A percentile compares a stretch with the other conserved stretches of the same genome.
Evolutionary conservation across 768 basidiomycete species (phyloP).

Genomic region (Vishniacozyma victoriae): DNA sequence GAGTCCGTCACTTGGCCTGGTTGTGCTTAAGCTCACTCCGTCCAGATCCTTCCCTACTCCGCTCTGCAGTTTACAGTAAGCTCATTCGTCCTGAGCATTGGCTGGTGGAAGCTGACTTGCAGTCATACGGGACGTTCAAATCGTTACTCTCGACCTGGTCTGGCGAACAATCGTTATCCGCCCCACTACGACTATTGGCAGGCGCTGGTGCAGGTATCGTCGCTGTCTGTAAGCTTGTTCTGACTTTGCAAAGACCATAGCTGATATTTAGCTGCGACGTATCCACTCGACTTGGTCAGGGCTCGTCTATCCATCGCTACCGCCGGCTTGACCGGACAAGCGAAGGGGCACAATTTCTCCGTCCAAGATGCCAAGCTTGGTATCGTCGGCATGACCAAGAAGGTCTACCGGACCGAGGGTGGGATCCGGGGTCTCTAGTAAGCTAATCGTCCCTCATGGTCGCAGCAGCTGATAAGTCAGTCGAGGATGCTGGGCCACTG

Average conservation of each 20-base stretch:
- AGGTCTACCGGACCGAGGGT: constrained; percentile 87
- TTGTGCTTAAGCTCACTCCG: neutral
- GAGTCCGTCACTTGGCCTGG: no score
- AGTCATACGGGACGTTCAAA: constrained; percentile 76
- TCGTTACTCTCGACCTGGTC: constrained; percentile 62
- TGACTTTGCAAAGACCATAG: neutral
- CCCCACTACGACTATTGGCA: constrained; percentile 73
- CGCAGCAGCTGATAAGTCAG: constrained; percentile 11
- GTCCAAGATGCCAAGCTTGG: constrained; percentile 49
- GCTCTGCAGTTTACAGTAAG: constrained; percentile 51
- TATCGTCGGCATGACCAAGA: constrained; percentile 81
- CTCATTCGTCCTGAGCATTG: constrained; percentile 1
- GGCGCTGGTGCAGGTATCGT: constrained; percentile 91
- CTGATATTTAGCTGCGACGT: constrained; percentile 34
- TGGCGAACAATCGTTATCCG: constrained; percentile 76
- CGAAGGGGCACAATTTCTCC: constrained; percentile 40
- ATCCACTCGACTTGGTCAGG: constrained; percentile 89
- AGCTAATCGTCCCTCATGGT: constrained; percentile 42
- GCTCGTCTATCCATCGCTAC: constrained; percentile 89
- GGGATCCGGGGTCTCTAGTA: constrained; percentile 78
- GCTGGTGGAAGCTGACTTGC: neutral
- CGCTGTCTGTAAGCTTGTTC: constrained; percentile 69
- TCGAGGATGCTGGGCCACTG: constrained; percentile 37
- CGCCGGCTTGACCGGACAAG: constrained; percentile 57
- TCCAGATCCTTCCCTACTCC: constrained; percentile 79